Evolutionary conservation across 108 stramenopile genomes (phyloP).

Genomic region (Nitzschia palea): DNA sequence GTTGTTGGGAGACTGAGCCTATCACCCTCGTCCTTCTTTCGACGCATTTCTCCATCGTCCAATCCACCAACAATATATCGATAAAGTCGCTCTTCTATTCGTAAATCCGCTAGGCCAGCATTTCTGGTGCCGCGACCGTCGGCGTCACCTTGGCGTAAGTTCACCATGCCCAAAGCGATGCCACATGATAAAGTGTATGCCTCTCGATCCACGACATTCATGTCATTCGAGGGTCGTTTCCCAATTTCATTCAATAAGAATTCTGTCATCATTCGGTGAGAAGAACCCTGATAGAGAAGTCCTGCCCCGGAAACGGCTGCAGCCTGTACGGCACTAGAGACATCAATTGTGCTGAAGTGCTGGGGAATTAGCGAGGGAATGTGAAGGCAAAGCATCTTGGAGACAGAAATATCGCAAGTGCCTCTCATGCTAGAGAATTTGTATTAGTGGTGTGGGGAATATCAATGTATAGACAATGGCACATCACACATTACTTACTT

Average conservation of each 20-base stretch:
- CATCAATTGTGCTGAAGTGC: constrained; percentile 88
- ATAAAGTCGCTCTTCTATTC: constrained; percentile 91
- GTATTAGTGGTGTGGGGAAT: too few species aligned
- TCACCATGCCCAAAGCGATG: constrained; percentile 92
- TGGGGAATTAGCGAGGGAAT: constrained; percentile 94
- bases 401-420: constrained; percentile 85
- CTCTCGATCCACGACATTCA: constrained; percentile 83
- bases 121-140: constrained; percentile 24
- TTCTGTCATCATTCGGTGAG: constrained; percentile 96
- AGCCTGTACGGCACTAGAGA: constrained; percentile 85
- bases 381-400: constrained; percentile 98
- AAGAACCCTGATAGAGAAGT: constrained; percentile 87
- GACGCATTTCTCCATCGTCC: constrained; percentile 47
- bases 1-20: constrained; percentile 38
- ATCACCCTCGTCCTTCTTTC: constrained; percentile 44
- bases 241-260: constrained; percentile 96
- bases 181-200: constrained; percentile 88
- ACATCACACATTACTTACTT: constrained; percentile 37
- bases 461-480: too few species aligned
- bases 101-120: constrained; percentile 87
- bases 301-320: constrained; percentile 92
- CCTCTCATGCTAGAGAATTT: constrained; percentile 76
- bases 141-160: constrained; percentile 61
- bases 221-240: constrained; percentile 75
- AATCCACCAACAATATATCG: constrained; percentile 83